A percentile compares a stretch with the other conserved stretches of the same genome.
phyloP scores from a whole-genome alignment of 257 asterid genomes.

The Solanum chiquidenum region DNA sequence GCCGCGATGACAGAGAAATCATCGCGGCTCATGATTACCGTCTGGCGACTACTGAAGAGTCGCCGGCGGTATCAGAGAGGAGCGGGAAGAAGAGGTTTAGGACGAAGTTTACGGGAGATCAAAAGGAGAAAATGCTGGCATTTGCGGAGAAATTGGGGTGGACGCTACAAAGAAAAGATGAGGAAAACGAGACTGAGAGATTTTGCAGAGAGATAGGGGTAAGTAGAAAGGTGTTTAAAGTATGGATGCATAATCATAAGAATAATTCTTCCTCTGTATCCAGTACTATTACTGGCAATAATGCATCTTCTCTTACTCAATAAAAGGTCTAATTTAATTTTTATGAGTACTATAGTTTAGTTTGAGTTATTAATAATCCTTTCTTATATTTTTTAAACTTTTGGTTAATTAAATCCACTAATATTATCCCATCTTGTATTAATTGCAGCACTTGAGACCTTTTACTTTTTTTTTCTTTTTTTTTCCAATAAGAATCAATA shows the following conservation, averaged over 20 bases:
- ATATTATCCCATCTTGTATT: not conserved
- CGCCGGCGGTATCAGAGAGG: constrained; percentile 15
- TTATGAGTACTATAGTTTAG: not conserved
- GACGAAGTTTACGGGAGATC: constrained; percentile 56
- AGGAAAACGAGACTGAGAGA: constrained; percentile 54
- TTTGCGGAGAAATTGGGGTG: constrained; percentile 70
- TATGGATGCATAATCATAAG: constrained; percentile 82
- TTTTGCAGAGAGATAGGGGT: constrained; percentile 57
- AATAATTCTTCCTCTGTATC: constrained; percentile 17
- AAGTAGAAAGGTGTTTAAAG: constrained; percentile 64
- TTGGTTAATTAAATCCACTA: not conserved
- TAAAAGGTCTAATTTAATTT: constrained; percentile 5
- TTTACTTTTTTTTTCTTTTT: not conserved
- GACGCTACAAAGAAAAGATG: constrained; percentile 47
- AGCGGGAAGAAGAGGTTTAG: constrained; percentile 50
- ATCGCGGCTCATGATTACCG: not conserved
- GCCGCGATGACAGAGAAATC: not conserved
- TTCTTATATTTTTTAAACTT: not conserved
- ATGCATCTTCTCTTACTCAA: constrained; percentile 49
- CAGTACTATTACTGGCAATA: constrained; percentile 28
- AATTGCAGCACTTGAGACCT: not conserved
- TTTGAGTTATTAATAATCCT: not conserved
- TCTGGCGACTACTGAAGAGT: not conserved
- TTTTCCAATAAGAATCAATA: not conserved
- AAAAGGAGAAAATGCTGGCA: constrained; percentile 58